Base-by-base conservation (phyloP, 305 asterid species). In the Rubia balearica region DNA sequence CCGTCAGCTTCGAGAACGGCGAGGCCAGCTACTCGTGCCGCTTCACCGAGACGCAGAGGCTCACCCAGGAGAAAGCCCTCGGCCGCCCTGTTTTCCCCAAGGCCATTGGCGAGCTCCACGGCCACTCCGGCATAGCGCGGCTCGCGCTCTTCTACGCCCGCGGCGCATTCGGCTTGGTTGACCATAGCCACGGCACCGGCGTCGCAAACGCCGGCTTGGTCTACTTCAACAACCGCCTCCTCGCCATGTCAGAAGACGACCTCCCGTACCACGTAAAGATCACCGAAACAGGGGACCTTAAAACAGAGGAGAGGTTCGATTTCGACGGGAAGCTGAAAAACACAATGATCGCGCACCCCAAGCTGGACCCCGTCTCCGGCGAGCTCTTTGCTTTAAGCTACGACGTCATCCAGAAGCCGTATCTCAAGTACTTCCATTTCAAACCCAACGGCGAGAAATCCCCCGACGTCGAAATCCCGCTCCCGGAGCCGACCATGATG, bases 181-280 rank as follows among this genome's bases (percentile, higher is more conserved):
- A 90, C 70, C 96, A 82, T 69, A 76, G 74, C 53, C 89, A 79
- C n/a, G 98, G 98, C 19, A 86, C 84, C 36, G 98, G 98, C 8
- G 98, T 92, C 2, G 98, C 98, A 0, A 92, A 92, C 88, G 98
- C 98, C 33, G 98, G 98, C 0, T 46, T 92, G 22, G 96, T 87
- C 30, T 92, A 83, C 61, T 90, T 87, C 85, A 88, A 92, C 65
- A 83, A 90, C 79, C 87, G 86, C 0, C 67, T 92, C 0, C 71
- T 92, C 0, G 98, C 98, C 41, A 92, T 92, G 98, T 92, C 98
- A 0, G 98, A 92, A 64, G 98, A 92, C 55, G 98, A 92, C 68
- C 77, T 92, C 61, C 98, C 98, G 0, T 92, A 92, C 78, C 95
- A 90, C 17, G 98, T 92, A 0, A 65, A 82, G 0, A 82, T 92